A percentile compares a stretch with the other conserved stretches of the same genome.
phyloP scores from a whole-genome alignment of 179 eudicot genomes.

The Patellifolia procumbens region DNA sequence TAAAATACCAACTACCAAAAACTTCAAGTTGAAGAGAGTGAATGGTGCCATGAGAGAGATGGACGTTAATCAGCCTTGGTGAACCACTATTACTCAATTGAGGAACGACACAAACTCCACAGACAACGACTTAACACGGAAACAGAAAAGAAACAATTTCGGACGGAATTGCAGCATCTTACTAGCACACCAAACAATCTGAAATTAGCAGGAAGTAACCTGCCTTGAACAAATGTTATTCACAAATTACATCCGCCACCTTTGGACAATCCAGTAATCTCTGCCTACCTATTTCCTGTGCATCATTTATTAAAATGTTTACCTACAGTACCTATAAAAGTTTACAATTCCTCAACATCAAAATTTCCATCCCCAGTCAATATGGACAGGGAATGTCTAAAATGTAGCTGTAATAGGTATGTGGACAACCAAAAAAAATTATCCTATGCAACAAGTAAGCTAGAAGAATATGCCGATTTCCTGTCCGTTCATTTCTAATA shows the following conservation, averaged over 20 bases:
- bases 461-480: slow-evolving; percentile 66
- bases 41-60: no score
- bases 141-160: no score
- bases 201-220: not conserved
- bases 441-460: slow-evolving; percentile 15
- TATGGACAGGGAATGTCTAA: slow-evolving; percentile 8
- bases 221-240: not conserved
- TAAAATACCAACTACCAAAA: no score
- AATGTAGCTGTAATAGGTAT: not conserved
- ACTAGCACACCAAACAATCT: no score
- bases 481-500: slow-evolving; percentile 82
- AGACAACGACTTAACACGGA: no score
- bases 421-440: not conserved
- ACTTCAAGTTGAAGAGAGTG: no score
- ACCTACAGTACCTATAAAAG: slow-evolving; percentile 7
- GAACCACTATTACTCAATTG: no score
- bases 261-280: not conserved
- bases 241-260: not conserved
- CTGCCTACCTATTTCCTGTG: not conserved
- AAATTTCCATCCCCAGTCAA: slow-evolving; percentile 29
- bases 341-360: slow-evolving; percentile 23
- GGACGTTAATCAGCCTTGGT: no score
- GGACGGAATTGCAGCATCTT: no score
- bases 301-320: not conserved
- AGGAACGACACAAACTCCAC: no score